Evolutionary conservation across 1,139 yeast genomes (phyloP), one percentile per base, ranked within the genome.

Genomic region (Lizanozyma gosingica): DNA sequence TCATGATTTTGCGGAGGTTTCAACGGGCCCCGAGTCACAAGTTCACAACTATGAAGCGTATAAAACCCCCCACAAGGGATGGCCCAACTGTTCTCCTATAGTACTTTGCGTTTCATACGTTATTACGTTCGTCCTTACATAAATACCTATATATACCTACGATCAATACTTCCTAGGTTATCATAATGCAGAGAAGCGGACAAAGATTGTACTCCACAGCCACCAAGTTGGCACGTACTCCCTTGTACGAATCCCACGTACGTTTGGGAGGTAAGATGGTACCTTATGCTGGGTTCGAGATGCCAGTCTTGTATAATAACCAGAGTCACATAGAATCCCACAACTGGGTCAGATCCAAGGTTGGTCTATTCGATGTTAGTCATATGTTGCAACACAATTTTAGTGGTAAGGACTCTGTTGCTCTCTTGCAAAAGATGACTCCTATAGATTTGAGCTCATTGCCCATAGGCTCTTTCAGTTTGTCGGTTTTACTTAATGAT

Each of bases 381-480:
- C 98, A 92, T 63, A 92, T 92, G 98, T 74, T 90, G 43, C 97
- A 92, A 64, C 97, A 92, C 61, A 72, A 70, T 36, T 60, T 92
- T 46, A 57, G 61, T 2, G 98, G 98, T 11, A 63, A 75, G 1
- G 82, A 76, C 34, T 76, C 94, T 1, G 65, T 77, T n/a, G 68
- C 70, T 14, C 77, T 90, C 44, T 70, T 92, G 46, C 83, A 92
- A 59, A 78, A 73, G 48, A 68, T 90, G 41, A 85, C 96, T 17
- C 98, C 98, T 4, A 78, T 94, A 17, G 97, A 88, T 57, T 74
- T 88, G 50, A 56, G 65, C 18, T 55, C 54, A 6, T 67, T 90
- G 45, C 61, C 67, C 36, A 71, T 75, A 2, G 78, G 78, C 60
- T 66, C 73, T 32, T 83, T 87, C 35, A 83, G 92, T 38, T 70